These are phyloP conservation scores for Camellia granthamiana DNA, from an alignment of 148 eudicot genomes.

Conservation along the genomic window DNA sequence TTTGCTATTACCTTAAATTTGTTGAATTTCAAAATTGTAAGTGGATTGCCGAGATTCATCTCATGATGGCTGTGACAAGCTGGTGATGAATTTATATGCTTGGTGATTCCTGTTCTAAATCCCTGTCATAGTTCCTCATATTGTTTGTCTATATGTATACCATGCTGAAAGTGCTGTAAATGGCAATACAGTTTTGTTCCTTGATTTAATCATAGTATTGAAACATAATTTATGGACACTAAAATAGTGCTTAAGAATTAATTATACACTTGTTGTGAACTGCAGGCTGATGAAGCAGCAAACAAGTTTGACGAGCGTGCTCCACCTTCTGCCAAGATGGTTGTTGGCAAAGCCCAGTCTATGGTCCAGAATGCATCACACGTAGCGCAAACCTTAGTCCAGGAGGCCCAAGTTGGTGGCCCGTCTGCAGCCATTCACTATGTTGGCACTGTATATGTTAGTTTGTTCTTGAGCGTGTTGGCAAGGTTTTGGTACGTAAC, in stretches of 20 bases:
- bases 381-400: conserved; percentile 30
- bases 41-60: no score
- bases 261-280: neutral
- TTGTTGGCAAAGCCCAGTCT: conserved; percentile 18
- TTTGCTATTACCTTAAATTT: no score
- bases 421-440: conserved; percentile 41
- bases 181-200: neutral
- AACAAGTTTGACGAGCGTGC: conserved; percentile 49
- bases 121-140: no score
- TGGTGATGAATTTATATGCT: no score
- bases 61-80: no score
- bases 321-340: conserved; percentile 49
- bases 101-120: no score
- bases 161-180: neutral
- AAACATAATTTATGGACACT: neutral
- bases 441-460: conserved; percentile 27
- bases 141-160: no score
- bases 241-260: no score
- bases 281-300: conserved; percentile 45
- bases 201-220: neutral
- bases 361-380: conserved; percentile 27
- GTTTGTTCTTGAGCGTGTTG: conserved; percentile 23
- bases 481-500: conserved; percentile 39
- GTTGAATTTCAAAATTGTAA: no score
- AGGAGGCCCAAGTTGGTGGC: conserved; percentile 39